phyloP scores from a whole-genome alignment of 805 yeast species.

The Blastobotrys terrestris region DNA sequence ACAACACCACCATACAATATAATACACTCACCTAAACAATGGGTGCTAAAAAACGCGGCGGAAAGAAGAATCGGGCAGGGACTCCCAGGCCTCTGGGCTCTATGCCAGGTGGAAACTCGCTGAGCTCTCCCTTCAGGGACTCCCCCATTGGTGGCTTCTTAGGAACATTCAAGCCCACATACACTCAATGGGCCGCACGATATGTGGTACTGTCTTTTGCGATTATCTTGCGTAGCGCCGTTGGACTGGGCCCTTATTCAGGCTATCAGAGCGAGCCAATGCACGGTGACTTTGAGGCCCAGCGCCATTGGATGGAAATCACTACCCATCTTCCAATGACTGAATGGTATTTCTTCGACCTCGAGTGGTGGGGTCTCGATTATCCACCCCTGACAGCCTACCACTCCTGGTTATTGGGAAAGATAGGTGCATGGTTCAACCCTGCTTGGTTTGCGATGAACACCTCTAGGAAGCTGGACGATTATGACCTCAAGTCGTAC shows the following conservation, averaged over 20 bases:
- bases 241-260: conserved; percentile 84
- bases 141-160: conserved; percentile 75
- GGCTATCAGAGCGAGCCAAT: conserved; percentile 69
- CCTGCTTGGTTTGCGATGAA: conserved; percentile 71
- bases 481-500: conserved; percentile 59
- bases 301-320: conserved; percentile 95
- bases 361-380: conserved; percentile 93
- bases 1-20: neutral
- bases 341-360: conserved; percentile 85
- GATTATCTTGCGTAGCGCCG: conserved; percentile 70
- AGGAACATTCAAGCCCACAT: conserved; percentile 72
- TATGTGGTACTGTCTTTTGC: conserved; percentile 56
- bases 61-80: neutral
- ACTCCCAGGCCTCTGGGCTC: neutral
- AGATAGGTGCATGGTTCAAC: conserved; percentile 56
- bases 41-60: neutral
- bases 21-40: too few species aligned
- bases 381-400: conserved; percentile 96
- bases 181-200: conserved; percentile 86
- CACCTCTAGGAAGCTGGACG: conserved; percentile 70
- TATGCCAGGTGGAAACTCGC: neutral
- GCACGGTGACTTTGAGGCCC: conserved; percentile 96
- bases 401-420: conserved; percentile 77
- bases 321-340: conserved; percentile 67
- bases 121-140: conserved; percentile 34